Evolutionary conservation across 352 stramenopile genomes (phyloP), one percentile per base, ranked within the genome.

Genomic region (Aphanomyces invadans): DNA sequence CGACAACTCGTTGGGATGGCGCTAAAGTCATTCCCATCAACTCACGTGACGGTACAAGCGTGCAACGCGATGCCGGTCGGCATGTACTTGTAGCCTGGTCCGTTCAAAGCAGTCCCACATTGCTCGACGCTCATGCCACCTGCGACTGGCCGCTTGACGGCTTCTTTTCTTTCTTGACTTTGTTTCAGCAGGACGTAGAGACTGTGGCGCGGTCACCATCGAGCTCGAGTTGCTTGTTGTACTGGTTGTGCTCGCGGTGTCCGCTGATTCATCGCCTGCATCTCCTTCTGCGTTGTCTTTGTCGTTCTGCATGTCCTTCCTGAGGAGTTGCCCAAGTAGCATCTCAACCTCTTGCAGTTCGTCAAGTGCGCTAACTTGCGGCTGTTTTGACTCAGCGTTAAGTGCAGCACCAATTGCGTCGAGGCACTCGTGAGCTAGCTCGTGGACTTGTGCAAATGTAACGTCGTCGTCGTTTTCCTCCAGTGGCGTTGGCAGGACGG

Each of bases 21-120:
- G 46, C 11, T 54, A 54, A 54, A 21, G n/a, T 1, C 15, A 48
- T 48, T 48, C 15, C 17, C 17, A 48, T n/a, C 39, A 17, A 57
- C 25, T 1, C 1, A 33, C 49, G 9, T 57, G 49, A 33, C 2
- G 15, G 36, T 57, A 57, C 25, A 57, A n/a, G 10, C 49, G 49
- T 11, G 49, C 49, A 26, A 57, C 49, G 49, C 49, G 49, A 57
- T 57, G 49, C 0, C 49, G 49, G 29, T 57, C 49, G 9, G 29
- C 49, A 38, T 57, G 49, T 4, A 11, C 36, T 32, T 57, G 49
- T n/a, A 57, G 25, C 21, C 49, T 10, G 21, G 25, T 36, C 25
- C 49, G 23, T 57, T 57, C 49, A 33, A 57, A 57, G 25, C 49
- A 57, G 29, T 57, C 49, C 49, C 49, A 57, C 49, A 57, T 57